Evolutionary conservation across 1,284 basidiomycete genomes (phyloP), one percentile per base, ranked within the genome.

Genomic region (Microbotryum saponariae): DNA sequence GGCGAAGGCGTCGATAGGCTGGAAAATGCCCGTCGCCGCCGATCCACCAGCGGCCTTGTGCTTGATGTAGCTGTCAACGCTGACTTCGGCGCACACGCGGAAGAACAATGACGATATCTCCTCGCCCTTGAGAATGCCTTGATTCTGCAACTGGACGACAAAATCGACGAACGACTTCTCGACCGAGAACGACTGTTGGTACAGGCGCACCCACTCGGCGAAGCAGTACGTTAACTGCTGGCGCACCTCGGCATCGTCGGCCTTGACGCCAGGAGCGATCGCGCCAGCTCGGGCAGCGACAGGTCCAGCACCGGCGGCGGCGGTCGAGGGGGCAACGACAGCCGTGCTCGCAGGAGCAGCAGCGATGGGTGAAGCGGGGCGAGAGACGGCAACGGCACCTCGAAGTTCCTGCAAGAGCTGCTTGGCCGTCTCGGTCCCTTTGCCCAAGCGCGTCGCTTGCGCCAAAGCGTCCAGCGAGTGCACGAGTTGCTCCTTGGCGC

Each of bases 131-230:
- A 98, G 80, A 62, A 98, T 94, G 61, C 92, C 92, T 77, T 97
- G 91, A 74, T 91, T 92, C 63, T 93, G 94, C 60, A 98, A 81
- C 74, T 92, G 88, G 23, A 89, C 94, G 76, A 98, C 93, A 77
- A 93, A 98, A n/a, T 89, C 86, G 66, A 97, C 88, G 73, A 99
- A 99, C 56, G 86, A 87, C 76, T 94, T 93, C 77, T 99, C 96
- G 18, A 90, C 86, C 64, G 85, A 84, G 62, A 58, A 63, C 52
- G 92, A 90, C 63, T 89, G 85, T 77, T 93, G 90, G 81, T 91
- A 98, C 66, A 97, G 87, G 59, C 83, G 82, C 66, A 97, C 90
- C 96, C 96, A 99, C 79, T 97, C 81, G 59, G 80, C 78, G 75
- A 82, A 82, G 76, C 79, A 81, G 75, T 79, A 79, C 8, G 80